A percentile compares a stretch with the other conserved stretches of the same genome.
Evolutionary conservation across 2,329 filamentous ascomycete genomes (phyloP).

Genomic region (Botryotinia convoluta): DNA sequence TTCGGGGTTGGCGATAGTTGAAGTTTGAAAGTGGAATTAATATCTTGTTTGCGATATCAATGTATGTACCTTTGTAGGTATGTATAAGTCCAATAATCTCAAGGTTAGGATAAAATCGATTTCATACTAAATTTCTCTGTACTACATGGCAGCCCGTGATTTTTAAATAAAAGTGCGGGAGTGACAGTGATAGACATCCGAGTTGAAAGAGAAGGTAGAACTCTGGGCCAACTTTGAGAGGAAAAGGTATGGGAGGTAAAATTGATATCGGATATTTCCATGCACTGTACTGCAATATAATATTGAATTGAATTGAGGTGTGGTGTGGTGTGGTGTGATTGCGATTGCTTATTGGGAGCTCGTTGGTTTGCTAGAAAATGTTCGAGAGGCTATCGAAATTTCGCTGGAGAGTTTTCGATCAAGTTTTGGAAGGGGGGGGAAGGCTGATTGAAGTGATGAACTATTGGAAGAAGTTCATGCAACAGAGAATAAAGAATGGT

Average conservation of each 20-base stretch:
- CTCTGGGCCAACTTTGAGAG: constrained; percentile 14
- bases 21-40: background rate
- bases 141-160: constrained; percentile 33
- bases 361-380: background rate
- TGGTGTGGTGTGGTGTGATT: constrained; percentile 1
- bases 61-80: background rate
- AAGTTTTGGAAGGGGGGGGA: constrained; percentile 5
- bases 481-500: background rate
- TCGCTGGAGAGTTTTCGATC: background rate
- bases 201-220: constrained; percentile 11
- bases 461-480: constrained; percentile 7
- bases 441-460: constrained; percentile 13
- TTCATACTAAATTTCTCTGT: constrained; percentile 26
- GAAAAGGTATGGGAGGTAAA: background rate
- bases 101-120: constrained; percentile 26
- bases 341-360: background rate
- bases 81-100: constrained; percentile 12
- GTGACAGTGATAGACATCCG: constrained; percentile 26
- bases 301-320: background rate
- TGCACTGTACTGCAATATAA: background rate
- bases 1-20: background rate
- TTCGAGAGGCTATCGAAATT: background rate
- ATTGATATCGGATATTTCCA: background rate
- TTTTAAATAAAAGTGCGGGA: constrained; percentile 21
- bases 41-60: constrained; percentile 5